Base-by-base conservation (phyloP, 441 rosid genomes). In the Gossypium aridum region DNA sequence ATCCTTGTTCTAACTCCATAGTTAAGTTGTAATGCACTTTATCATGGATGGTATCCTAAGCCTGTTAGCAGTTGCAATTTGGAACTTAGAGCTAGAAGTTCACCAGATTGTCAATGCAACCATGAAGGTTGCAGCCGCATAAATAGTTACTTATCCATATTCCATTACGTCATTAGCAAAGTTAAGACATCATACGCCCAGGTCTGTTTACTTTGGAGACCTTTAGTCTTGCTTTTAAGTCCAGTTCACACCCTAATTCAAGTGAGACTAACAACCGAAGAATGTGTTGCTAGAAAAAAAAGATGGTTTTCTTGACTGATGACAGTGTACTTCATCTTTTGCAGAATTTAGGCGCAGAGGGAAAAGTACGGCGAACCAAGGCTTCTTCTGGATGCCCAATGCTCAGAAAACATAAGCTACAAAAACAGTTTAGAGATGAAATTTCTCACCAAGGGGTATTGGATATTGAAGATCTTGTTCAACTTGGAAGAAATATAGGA, bases 391-490 rank as follows among this genome's bases (percentile, higher is more conserved):
- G 91, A 83, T 96, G 99, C 80, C 98, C 97, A 49, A 83, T 96
- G 97, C 98, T 96, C 76, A 79, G 78, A 67, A 91, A 89, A 79
- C 87, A 88, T 49, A 89, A 83, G 73, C 82, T 89, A 9, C 96
- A 89, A 77, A 82, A 80, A 82, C 84, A 87, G 73, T 92, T 93
- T 76, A 88, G 84, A 83, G 75, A 75, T 51, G 83, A 80, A 76
- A 54, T 85, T 53, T 80, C 88, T 78, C 88, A 92, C 76, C 87
- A 62, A 71, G 98, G 82, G 70, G 94, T 92, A 31, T 75, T 92
- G 80, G 99, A 96, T 80, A 96, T 93, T 78, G 98, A 93, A 85
- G 97, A 93, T 85, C 97, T 92, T 75, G 92, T 92, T 82, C 85
- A 81, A 73, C 83, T 91, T 71, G 99, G 98, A 78, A 81, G 82